Conservation (phyloP, 2,329 filamentous ascomycete species). For the Fusarium equiseti region DNA sequence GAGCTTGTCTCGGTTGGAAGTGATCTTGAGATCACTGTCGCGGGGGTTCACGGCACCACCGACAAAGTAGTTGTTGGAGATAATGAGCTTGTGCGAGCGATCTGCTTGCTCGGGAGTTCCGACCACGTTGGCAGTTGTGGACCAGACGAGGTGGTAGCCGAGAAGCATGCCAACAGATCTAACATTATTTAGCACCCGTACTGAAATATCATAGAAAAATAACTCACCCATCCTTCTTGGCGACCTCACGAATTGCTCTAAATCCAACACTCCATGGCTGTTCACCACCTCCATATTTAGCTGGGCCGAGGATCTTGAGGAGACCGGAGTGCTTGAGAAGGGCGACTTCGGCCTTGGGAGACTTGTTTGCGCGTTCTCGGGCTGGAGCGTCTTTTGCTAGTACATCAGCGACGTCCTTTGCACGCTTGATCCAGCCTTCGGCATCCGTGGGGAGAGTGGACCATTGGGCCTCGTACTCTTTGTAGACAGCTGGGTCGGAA, state of each 20-base stretch:
- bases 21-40: constrained; percentile 64
- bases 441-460: neutral
- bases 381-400: constrained; percentile 39
- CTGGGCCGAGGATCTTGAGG: constrained; percentile 54
- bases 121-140: constrained; percentile 17
- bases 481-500: neutral
- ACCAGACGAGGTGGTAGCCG: constrained; percentile 22
- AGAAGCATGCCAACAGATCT: constrained; percentile 71
- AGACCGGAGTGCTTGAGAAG: constrained; percentile 58
- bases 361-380: constrained; percentile 55
- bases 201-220: neutral
- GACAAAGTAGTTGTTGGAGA: constrained; percentile 74
- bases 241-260: constrained; percentile 70
- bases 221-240: constrained; percentile 70
- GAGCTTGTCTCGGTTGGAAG: constrained; percentile 64
- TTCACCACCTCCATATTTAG: constrained; percentile 58
- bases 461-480: neutral
- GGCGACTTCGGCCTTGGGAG: constrained; percentile 55
- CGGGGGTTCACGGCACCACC: constrained; percentile 75
- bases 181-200: neutral
- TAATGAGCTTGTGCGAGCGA: constrained; percentile 66
- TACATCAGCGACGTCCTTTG: constrained; percentile 4
- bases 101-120: constrained; percentile 64
- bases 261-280: constrained; percentile 65
- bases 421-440: constrained; percentile 53